Conservation (phyloP, 169 alveolate species). For the Plasmodium inui region DNA sequence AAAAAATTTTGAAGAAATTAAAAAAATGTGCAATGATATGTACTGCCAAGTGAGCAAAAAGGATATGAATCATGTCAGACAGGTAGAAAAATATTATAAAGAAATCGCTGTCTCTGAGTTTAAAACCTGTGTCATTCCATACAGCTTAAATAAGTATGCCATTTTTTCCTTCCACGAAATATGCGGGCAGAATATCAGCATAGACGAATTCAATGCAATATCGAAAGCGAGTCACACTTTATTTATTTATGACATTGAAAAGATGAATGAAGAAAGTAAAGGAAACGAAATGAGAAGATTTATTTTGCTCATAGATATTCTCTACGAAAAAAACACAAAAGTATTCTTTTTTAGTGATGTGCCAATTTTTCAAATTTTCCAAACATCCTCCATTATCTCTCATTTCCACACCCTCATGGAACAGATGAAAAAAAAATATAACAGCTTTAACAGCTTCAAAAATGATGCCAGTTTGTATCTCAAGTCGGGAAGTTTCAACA, state of each 20-base stretch:
- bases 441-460: constrained; percentile 21
- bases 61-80: constrained; percentile 22
- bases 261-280: constrained; percentile 71
- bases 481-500: constrained; percentile 23
- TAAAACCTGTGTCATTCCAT: constrained; percentile 45
- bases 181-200: constrained; percentile 60
- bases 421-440: constrained; percentile 20
- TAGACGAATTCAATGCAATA: constrained; percentile 71
- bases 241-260: constrained; percentile 56
- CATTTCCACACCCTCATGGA: constrained; percentile 34
- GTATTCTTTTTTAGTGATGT: constrained; percentile 63
- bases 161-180: constrained; percentile 59
- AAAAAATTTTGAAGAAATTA: constrained; percentile 35
- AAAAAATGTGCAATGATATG: constrained; percentile 32
- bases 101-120: constrained; percentile 22
- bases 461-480: neutral
- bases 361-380: constrained; percentile 69
- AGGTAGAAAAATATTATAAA: constrained; percentile 26
- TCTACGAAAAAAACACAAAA: constrained; percentile 71
- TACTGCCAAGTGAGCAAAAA: constrained; percentile 19
- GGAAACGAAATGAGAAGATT: constrained; percentile 72
- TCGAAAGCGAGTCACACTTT: constrained; percentile 33
- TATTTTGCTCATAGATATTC: constrained; percentile 61
- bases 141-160: constrained; percentile 26
- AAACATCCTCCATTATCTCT: constrained; percentile 37